A percentile compares a stretch with the other conserved stretches of the same genome.
These are phyloP conservation scores for Dimargaris cristalligena DNA, from an alignment of 192 early-diverging fungal genomes.

Conservation along the genomic window DNA sequence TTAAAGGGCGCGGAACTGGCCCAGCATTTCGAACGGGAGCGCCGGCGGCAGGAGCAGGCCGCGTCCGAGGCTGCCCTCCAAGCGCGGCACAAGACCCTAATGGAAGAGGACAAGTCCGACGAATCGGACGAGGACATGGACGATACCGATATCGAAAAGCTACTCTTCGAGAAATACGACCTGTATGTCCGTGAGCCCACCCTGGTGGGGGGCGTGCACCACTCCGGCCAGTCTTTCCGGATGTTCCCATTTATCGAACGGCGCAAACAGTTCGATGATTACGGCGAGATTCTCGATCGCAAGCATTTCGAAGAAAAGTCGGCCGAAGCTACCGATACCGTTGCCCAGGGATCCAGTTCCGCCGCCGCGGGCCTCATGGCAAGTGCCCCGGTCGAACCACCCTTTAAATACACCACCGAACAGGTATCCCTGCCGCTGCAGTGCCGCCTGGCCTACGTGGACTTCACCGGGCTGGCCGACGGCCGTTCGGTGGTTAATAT, in stretches of 20 bases:
- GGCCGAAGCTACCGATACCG: constrained; percentile 8
- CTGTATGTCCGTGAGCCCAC: constrained; percentile 68
- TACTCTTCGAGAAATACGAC: constrained; percentile 47
- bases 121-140: constrained; percentile 31
- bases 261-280: constrained; percentile 78
- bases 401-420: constrained; percentile 61
- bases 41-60: constrained; percentile 49
- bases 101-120: constrained; percentile 62
- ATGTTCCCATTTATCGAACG: constrained; percentile 81
- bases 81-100: constrained; percentile 42
- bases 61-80: constrained; percentile 50
- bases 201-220: constrained; percentile 52
- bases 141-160: constrained; percentile 28
- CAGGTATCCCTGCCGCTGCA: constrained; percentile 38
- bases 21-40: constrained; percentile 41
- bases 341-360: neutral
- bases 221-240: constrained; percentile 60
- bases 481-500: constrained; percentile 75
- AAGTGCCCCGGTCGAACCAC: constrained; percentile 21
- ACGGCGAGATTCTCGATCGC: constrained; percentile 67
- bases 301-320: constrained; percentile 27
- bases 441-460: constrained; percentile 69
- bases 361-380: constrained; percentile 4
- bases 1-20: constrained; percentile 78
- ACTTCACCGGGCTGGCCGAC: constrained; percentile 84